These are phyloP conservation scores for Trichomonascaceae sp. DNA, from an alignment of 1,139 yeast species.

Conservation along the genomic window DNA sequence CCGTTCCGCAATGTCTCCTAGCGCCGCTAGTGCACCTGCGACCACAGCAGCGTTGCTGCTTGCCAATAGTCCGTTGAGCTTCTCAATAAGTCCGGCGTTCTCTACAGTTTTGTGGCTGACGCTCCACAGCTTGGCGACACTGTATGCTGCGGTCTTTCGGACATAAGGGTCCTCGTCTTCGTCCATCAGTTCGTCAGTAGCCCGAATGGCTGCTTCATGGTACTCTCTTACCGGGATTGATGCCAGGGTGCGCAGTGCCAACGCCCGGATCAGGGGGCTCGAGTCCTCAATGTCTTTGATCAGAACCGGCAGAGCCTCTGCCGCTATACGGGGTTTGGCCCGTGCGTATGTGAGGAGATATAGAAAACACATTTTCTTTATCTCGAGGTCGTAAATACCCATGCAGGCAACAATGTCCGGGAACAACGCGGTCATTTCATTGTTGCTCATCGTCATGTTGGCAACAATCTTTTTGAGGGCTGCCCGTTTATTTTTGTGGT, in stretches of 20 bases:
- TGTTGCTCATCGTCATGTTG: conserved; percentile 70
- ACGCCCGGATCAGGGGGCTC: conserved; percentile 32
- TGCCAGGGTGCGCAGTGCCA: conserved; percentile 55
- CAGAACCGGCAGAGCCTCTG: conserved; percentile 44
- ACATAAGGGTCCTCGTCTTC: conserved; percentile 45
- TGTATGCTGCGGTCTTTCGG: conserved; percentile 55
- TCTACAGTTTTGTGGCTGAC: conserved; percentile 37
- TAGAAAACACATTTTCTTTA: conserved; percentile 45
- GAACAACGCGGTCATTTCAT: conserved; percentile 55
- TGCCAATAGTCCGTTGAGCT: conserved; percentile 47
- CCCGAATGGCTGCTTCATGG: conserved; percentile 32
- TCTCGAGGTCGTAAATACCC: conserved; percentile 53
- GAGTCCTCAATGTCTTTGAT: conserved; percentile 36
- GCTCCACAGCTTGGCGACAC: conserved; percentile 58
- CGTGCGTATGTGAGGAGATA: conserved; percentile 50
- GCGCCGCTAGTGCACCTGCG: conserved; percentile 59
- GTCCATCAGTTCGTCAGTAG: conserved; percentile 28
- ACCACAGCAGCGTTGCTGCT: conserved; percentile 47
- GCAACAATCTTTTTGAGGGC: conserved; percentile 70
- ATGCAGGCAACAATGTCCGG: conserved; percentile 55
- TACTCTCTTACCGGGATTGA: conserved; percentile 45
- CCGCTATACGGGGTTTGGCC: conserved; percentile 42
- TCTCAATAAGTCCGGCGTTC: conserved; percentile 35
- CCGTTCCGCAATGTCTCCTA: conserved; percentile 52
- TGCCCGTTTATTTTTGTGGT: conserved; percentile 35